These are phyloP conservation scores for Globisporangium okanoganense DNA, from an alignment of 352 stramenopile genomes.

Conservation along the genomic window DNA sequence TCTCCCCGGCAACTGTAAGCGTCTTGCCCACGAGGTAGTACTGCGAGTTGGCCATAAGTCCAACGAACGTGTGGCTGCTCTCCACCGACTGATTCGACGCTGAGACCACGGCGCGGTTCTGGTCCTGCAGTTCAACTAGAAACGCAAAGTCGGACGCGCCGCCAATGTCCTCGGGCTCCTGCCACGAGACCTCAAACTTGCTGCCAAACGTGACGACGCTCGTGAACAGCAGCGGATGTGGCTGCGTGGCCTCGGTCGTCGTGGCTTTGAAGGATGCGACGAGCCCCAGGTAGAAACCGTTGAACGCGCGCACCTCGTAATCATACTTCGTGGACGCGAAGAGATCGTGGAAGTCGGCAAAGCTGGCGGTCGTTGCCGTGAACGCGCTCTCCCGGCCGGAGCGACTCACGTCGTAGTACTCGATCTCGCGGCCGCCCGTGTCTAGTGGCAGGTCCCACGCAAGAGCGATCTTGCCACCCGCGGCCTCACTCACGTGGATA, in stretches of 20 bases:
- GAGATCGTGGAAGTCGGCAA: constrained; percentile 32
- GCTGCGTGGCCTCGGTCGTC: constrained; percentile 24
- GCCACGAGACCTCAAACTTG: constrained; percentile 39
- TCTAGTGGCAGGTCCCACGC: constrained; percentile 42
- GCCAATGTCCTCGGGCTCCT: constrained; percentile 31
- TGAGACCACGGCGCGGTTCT: not conserved
- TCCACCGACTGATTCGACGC: not conserved
- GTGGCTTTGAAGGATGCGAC: not conserved
- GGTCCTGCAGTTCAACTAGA: constrained; percentile 1
- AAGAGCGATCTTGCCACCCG: constrained; percentile 32
- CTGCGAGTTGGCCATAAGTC: constrained; percentile 19
- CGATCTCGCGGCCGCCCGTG: constrained; percentile 35
- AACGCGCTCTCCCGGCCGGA: constrained; percentile 11
- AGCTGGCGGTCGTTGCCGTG: constrained; percentile 13
- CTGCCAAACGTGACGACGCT: constrained; percentile 31
- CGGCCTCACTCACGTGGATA: constrained; percentile 2
- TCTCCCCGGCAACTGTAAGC: constrained; percentile 23
- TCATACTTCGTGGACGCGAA: constrained; percentile 25
- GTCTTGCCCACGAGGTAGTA: constrained; percentile 24
- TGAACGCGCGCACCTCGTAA: constrained; percentile 46
- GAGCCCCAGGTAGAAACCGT: constrained; percentile 26
- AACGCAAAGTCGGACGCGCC: constrained; percentile 33
- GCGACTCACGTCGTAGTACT: constrained; percentile 39
- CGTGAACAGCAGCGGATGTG: constrained; percentile 23
- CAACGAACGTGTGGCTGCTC: constrained; percentile 14